Evolutionary conservation across 495 filamentous ascomycete genomes (phyloP), one percentile per base, ranked within the genome.

Genomic region (Annulohypoxylon moriforme): DNA sequence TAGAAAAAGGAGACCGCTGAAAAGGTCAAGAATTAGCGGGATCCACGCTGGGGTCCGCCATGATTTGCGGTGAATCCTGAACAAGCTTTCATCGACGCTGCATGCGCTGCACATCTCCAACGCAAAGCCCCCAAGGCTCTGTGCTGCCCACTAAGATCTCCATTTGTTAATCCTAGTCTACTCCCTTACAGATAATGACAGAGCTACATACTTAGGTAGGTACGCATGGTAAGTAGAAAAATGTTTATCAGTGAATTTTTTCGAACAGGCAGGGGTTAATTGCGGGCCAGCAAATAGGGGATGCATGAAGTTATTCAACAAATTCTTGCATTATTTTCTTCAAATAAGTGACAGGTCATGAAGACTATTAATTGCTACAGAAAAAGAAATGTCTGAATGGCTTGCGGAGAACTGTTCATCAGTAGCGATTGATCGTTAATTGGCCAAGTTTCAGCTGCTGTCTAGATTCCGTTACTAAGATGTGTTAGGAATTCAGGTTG

Each of bases 11-110:
- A 24, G 50, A 3, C 42, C 14, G 31, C 20, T 55, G 11, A 31
- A 36, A 64, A 63, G 18, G 61, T 69, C 33, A 73, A 69, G 71
- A 62, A 58, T 69, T 69, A 29, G 49, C 71, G 66, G 31, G 70
- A 69, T 73, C 27, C 20, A 29, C 61, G 18, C 57, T 5, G 36
- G 71, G 71, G 42, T 60, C 25, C 3, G 42, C 25, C 52, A 38
- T 66, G 71, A 69, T 73, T 66, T 44, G 56, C 60, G 57, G 29
- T 57, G 47, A 52, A 52, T 52, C 47, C 47, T 52, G 42, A 66
- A 58, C 66, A 55, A 50, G 42, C 46, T 69, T 50, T 47, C 46
- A 47, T 46, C 16, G 42, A 62, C 47, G 24, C 24, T 52, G 22
- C 27, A 59, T 29, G 1, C 20, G 6, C 20, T 36, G 36, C n/a